Base-by-base conservation (phyloP, 306 rosid genomes). In the Trifolium subterraneum region DNA sequence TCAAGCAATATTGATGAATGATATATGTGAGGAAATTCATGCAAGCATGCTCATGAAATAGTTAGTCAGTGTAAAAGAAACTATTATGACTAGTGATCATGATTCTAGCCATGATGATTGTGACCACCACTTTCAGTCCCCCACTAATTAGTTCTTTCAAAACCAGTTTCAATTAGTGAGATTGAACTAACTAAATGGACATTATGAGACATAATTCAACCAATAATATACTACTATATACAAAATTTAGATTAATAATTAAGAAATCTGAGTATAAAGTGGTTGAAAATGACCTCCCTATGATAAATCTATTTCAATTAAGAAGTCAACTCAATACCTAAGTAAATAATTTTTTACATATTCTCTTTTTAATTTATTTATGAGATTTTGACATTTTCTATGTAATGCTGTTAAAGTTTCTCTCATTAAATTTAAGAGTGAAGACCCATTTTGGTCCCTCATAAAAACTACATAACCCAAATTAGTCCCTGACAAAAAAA, bases 81-180 rank as follows among this genome's bases (percentile, higher is more conserved):
- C 84, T 68, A 83, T 74, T 73, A 84, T 86, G 80, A 76, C 23
- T 22, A n/a, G 52, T 73, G 79, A 68, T 51, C 76, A 72, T 78
- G 79, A 84, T 71, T 78, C 60, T 75, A 35, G 56, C 73, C 70
- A 84, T 82, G 79, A 86, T 71, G 82, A 66, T 63, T 69, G 70
- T 56, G 70, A 85, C 83, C 84, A 64, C 81, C 74, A 68, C 59
- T 19, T 4, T 45, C 44, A 78, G 69, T 81, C 61, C 38, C 48
- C 81, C 81, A 81, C 81, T 71, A 76, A 52, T 27, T 27, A 27
- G 45, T 51, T 77, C 78, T 55, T 56, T 39, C 60, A 55, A 59
- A 14, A 27, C 61, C 73, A 7, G 64, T 68, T 82, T 84, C 73
- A 68, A 81, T 70, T 70, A 41, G 81, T 66, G 67, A 79, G 64